phyloP scores from a whole-genome alignment of 2,329 filamentous ascomycete genomes.

The Ophiostoma sp. region DNA sequence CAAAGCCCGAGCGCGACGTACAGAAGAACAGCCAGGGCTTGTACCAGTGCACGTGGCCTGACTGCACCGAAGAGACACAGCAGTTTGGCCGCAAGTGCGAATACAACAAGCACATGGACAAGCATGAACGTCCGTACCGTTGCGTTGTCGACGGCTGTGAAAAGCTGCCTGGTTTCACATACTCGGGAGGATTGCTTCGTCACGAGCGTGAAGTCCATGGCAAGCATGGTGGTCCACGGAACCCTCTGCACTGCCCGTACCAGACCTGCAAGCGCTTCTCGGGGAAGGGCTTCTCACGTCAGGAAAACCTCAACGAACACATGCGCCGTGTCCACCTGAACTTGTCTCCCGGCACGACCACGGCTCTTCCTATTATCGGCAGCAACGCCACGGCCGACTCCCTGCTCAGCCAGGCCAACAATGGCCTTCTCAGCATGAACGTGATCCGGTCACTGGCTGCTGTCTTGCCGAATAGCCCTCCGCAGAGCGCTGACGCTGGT shows the following conservation, averaged over 20 bases:
- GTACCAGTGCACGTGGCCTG: constrained; percentile 70
- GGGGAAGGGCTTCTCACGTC: constrained; percentile 86
- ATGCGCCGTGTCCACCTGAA: constrained; percentile 76
- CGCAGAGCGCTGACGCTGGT: background rate
- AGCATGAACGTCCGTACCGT: constrained; percentile 90
- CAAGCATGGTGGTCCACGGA: constrained; percentile 85
- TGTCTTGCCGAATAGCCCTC: constrained; percentile 17
- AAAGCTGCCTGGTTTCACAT: constrained; percentile 91
- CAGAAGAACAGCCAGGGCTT: constrained; percentile 70
- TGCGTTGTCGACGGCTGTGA: constrained; percentile 81
- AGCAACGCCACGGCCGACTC: background rate
- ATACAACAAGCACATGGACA: constrained; percentile 99
- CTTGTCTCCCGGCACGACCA: background rate
- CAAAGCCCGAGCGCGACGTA: constrained; percentile 59
- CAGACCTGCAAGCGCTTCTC: constrained; percentile 84
- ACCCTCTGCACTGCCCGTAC: constrained; percentile 83
- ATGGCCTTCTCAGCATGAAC: background rate
- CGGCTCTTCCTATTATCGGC: background rate
- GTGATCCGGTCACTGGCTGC: constrained; percentile 21
- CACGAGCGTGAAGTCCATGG: constrained; percentile 93
- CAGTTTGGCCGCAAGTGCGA: constrained; percentile 84
- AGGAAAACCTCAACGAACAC: constrained; percentile 94
- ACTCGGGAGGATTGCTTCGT: constrained; percentile 82
- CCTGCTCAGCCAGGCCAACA: constrained; percentile 3
- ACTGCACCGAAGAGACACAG: constrained; percentile 65